Evolutionary conservation across 108 stramenopile species (phyloP).

Genomic region (Pinguiococcus pyrenoidosus): DNA sequence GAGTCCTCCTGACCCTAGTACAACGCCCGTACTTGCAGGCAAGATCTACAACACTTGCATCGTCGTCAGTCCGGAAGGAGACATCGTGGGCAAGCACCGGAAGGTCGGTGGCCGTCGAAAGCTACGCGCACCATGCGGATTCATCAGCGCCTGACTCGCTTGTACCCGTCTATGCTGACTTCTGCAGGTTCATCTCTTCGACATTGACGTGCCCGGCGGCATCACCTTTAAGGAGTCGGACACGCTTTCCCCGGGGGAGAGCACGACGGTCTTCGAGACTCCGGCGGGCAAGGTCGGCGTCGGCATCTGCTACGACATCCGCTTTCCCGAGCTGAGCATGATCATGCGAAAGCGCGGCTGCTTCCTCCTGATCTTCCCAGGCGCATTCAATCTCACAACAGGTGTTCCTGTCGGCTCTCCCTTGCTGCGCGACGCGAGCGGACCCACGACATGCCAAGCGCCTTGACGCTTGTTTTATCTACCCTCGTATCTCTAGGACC

Average conservation of each 20-base stretch:
- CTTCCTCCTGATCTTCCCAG: conserved; percentile 72
- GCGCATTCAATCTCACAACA: conserved; percentile 94
- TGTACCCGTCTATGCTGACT: too few relatives aligned
- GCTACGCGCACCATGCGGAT: too few relatives aligned
- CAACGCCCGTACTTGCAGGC: too few relatives aligned
- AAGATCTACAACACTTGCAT: conserved; percentile 82
- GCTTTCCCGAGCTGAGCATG: conserved; percentile 92
- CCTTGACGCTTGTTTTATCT: not conserved
- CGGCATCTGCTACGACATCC: conserved; percentile 99
- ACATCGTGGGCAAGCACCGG: conserved; percentile 28
- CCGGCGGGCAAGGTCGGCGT: conserved; percentile 70
- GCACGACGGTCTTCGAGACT: conserved; percentile 28
- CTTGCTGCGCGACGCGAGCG: conserved; percentile 4
- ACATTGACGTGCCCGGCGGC: conserved; percentile 94
- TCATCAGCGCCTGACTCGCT: too few relatives aligned
- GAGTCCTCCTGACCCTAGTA: too few relatives aligned
- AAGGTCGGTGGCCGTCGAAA: too few relatives aligned
- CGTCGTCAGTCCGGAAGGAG: conserved; percentile 21
- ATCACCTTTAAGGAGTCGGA: conserved; percentile 60
- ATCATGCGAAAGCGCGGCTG: conserved; percentile 60
- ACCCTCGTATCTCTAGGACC: conserved; percentile 47
- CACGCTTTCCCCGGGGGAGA: conserved; percentile 36
- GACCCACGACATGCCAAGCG: not conserved
- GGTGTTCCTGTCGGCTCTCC: too few relatives aligned
- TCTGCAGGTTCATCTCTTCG: conserved; percentile 97